Conservation (phyloP, 345 rosid species). For the Hibiscus syriacus region DNA sequence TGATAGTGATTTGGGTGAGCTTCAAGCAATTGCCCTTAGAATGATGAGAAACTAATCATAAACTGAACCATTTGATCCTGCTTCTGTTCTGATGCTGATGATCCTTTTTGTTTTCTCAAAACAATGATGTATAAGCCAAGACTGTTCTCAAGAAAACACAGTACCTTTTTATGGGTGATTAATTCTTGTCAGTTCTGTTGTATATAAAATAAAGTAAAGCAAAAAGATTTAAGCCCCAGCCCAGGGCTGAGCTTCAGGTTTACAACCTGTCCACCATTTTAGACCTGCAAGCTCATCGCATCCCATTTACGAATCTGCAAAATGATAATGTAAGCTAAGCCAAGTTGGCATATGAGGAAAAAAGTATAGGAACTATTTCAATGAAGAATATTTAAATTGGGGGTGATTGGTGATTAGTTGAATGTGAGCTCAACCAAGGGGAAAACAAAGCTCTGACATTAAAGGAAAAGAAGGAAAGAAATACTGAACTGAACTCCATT, state of each 20-base stretch:
- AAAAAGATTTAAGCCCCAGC: neutral
- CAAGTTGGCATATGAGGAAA: conserved; percentile 1
- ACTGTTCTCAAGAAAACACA: too few relatives aligned
- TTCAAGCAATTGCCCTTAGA: conserved; percentile 75
- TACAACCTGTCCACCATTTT: neutral
- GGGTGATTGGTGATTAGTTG: conserved; percentile 14
- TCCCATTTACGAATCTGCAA: neutral
- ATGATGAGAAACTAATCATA: conserved; percentile 66
- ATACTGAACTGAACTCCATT: neutral
- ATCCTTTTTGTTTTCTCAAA: neutral
- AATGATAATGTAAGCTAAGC: neutral
- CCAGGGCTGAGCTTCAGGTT: neutral
- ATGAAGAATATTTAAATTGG: conserved; percentile 9
- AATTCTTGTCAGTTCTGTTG: too few relatives aligned
- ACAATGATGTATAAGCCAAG: conserved; percentile 10
- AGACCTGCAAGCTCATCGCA: neutral
- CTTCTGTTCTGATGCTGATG: neutral
- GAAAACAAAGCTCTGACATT: conserved; percentile 7
- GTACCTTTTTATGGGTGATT: too few relatives aligned
- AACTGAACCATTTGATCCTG: neutral
- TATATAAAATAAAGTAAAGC: neutral
- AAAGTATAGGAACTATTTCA: conserved; percentile 18
- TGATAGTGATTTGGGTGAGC: conserved; percentile 58
- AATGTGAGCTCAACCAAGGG: conserved; percentile 14
- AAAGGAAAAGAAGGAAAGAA: neutral